Conservation (phyloP, 163 green algal genomes). For the Trebouxia gelatinosa region DNA sequence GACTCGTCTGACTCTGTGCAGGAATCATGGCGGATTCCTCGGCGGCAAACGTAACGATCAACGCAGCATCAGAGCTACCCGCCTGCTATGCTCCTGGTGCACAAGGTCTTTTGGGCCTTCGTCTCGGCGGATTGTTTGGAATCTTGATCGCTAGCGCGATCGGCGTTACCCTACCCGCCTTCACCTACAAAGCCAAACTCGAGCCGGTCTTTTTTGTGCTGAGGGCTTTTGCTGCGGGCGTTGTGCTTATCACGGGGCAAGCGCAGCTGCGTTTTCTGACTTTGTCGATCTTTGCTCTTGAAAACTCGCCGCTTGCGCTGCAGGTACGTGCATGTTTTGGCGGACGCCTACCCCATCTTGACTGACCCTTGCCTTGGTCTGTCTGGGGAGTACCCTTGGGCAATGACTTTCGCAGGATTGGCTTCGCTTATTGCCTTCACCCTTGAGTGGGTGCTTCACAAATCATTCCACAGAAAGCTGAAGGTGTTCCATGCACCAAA, state of each 20-base stretch:
- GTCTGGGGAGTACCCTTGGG: conserved; percentile 29
- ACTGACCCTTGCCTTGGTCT: conserved; percentile 30
- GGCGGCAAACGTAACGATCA: neutral
- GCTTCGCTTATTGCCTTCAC: conserved; percentile 15
- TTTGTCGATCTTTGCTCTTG: neutral
- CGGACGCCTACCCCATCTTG: conserved; percentile 24
- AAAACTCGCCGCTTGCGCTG: too few species aligned
- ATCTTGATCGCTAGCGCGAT: conserved; percentile 1
- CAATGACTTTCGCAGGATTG: conserved; percentile 25
- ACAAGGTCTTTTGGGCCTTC: conserved; percentile 20
- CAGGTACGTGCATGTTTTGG: conserved; percentile 29
- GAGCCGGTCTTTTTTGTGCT: conserved; percentile 14
- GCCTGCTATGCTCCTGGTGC: neutral
- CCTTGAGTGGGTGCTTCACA: conserved; percentile 26
- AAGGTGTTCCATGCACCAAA: neutral
- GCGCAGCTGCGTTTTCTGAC: neutral
- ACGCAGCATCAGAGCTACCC: neutral
- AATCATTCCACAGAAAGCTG: neutral
- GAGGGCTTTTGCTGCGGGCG: conserved; percentile 26
- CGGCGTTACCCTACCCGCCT: neutral
- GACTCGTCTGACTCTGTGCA: too few species aligned
- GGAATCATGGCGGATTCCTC: neutral
- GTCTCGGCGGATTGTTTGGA: conserved; percentile 29
- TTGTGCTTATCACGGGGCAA: conserved; percentile 28
- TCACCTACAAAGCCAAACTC: conserved; percentile 8